Base-by-base conservation (phyloP, 495 filamentous ascomycete genomes). In the Penicillium antarcticum region DNA sequence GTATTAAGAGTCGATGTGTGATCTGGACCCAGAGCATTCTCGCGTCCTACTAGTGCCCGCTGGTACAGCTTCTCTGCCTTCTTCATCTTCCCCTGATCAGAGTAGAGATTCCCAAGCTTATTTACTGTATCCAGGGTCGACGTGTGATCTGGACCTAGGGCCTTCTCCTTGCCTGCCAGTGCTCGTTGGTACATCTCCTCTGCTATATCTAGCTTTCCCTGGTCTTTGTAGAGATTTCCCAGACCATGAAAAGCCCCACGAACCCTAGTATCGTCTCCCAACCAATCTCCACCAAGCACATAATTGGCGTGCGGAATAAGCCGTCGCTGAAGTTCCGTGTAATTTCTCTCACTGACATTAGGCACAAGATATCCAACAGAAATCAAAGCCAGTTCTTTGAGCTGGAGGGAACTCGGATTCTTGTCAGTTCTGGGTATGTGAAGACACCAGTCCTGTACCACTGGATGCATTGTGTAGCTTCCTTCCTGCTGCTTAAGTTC, bases 231-330 rank as follows among this genome's bases (percentile, higher is more conserved):
- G 42, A 62, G 50, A 55, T 60, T 51, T 23, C 53, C 56, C 32
- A 60, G 33, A 7, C 41, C 11, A 53, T 49, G 9, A 13, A 60
- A 52, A 21, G 41, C 59, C 5, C 42, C 41, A 42, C 31, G 60
- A 13, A 65, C n/a, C 13, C 26, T 33, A 41, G 46, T 32, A 52
- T 38, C 13, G 34, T 11, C 14, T 14, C 19, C 40, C 41, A 29
- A 43, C 4, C 37, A 47, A 29, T 42, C 10, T 23, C 37, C 13
- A 53, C 39, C 31, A 49, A 36, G 24, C 16, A 65, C 35, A 48
- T 42, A 29, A 49, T 60, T 55, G 53, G 68, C 68, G 58, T 75
- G 72, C 53, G 62, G 62, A 48, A 74, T 54, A 53, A 71, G 65
- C 42, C 72, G 65, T 50, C 51, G 67, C 53, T 72, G 58, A 23